These are phyloP conservation scores for Gossypium gossypioides DNA, from an alignment of 441 rosid species.

Conservation along the genomic window DNA sequence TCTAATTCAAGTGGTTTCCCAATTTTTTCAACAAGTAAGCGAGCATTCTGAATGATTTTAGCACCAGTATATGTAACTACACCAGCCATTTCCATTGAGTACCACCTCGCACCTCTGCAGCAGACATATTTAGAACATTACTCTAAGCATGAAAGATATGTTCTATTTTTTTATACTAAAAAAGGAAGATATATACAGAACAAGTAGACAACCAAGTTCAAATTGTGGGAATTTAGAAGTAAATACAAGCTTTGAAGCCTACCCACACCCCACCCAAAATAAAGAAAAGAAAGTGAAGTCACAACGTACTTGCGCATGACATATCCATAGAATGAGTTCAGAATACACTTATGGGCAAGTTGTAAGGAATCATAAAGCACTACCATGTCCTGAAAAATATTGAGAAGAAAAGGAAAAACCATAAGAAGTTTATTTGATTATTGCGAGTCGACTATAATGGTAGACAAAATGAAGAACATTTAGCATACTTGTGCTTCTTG, in stretches of 20 bases:
- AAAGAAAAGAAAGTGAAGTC: background rate
- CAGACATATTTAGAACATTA: slow-evolving; percentile 22
- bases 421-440: slow-evolving; percentile 13
- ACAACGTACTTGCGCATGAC: slow-evolving; percentile 97
- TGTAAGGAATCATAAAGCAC: slow-evolving; percentile 96
- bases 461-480: slow-evolving; percentile 10
- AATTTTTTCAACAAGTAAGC: slow-evolving; percentile 84
- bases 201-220: slow-evolving; percentile 5
- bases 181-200: background rate
- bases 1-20: slow-evolving; percentile 99
- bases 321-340: slow-evolving; percentile 97
- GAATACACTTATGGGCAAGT: slow-evolving; percentile 96
- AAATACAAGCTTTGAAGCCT: slow-evolving; percentile 5
- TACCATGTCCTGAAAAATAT: slow-evolving; percentile 81
- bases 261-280: background rate
- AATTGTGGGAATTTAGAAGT: slow-evolving; percentile 12
- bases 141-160: slow-evolving; percentile 16
- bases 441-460: slow-evolving; percentile 3
- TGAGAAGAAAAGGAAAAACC: slow-evolving; percentile 18
- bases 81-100: slow-evolving; percentile 99
- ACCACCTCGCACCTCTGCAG: slow-evolving; percentile 98
- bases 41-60: slow-evolving; percentile 96
- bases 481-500: slow-evolving; percentile 87
- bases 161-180: background rate
- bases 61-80: slow-evolving; percentile 99